Evolutionary conservation across 2,329 filamentous ascomycete genomes (phyloP).

Genomic region (Fusarium falciforme): DNA sequence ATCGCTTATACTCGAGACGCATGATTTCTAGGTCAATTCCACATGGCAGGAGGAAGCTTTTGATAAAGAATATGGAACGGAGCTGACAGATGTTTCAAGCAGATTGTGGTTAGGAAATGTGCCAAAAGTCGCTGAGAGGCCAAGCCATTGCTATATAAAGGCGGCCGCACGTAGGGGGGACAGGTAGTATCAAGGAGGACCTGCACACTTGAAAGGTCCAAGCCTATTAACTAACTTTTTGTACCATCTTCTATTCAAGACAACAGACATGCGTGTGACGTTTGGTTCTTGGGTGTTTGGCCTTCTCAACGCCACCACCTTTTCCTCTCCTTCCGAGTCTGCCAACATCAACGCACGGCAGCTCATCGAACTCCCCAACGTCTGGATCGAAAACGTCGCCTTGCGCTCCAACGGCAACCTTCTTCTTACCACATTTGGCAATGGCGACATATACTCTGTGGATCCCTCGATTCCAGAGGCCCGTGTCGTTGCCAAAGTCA

Average conservation of each 20-base stretch:
- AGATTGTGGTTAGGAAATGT: neutral
- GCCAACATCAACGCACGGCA: neutral
- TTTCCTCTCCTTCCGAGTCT: neutral
- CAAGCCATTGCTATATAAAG: neutral
- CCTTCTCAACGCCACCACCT: neutral
- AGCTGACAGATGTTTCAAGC: neutral
- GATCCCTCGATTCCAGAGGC: neutral
- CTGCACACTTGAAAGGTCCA: neutral
- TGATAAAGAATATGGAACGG: neutral
- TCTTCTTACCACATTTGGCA: neutral
- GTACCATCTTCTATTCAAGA: neutral
- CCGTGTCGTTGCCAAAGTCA: neutral
- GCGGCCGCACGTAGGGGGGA: too few relatives aligned
- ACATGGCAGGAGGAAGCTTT: neutral
- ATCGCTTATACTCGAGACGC: neutral
- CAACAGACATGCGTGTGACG: neutral
- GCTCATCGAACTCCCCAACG: neutral
- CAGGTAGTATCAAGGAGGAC: neutral
- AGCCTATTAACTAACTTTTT: neutral
- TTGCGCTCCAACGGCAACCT: slow-evolving; percentile 10
- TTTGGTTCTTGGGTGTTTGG: neutral
- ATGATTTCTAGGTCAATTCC: neutral
- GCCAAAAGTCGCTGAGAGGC: neutral
- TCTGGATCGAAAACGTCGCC: slow-evolving; percentile 10
- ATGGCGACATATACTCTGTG: neutral